These are phyloP conservation scores for Pogostemon cablin DNA, from an alignment of 257 asterid genomes.

Conservation along the genomic window DNA sequence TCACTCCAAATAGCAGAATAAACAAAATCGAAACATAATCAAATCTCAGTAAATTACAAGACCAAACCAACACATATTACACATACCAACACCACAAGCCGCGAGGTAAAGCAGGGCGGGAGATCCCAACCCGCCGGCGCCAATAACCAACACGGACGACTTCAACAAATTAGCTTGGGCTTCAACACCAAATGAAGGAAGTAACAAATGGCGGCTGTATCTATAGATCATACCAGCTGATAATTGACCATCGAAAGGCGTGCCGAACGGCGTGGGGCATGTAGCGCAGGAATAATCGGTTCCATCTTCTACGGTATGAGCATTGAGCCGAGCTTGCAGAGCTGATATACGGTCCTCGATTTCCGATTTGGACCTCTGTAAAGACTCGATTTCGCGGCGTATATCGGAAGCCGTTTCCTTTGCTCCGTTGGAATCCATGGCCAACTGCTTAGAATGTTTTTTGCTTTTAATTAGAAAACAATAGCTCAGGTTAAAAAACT, in stretches of 20 bases:
- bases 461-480: neutral
- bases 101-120: conserved; percentile 93
- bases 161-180: conserved; percentile 81
- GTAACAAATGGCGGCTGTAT: conserved; percentile 93
- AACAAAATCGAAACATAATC: neutral
- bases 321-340: conserved; percentile 62
- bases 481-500: neutral
- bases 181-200: conserved; percentile 82
- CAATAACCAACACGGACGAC: conserved; percentile 83
- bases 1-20: conserved; percentile 18
- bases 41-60: neutral
- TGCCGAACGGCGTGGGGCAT: conserved; percentile 28
- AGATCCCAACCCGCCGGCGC: conserved; percentile 98
- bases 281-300: conserved; percentile 10
- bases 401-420: conserved; percentile 45
- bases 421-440: conserved; percentile 54
- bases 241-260: conserved; percentile 36
- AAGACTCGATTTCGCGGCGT: conserved; percentile 52
- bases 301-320: conserved; percentile 29
- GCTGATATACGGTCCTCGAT: conserved; percentile 61
- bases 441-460: neutral
- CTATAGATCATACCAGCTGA: conserved; percentile 79
- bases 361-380: conserved; percentile 44
- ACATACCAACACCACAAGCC: conserved; percentile 67
- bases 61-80: neutral